These are phyloP conservation scores for Phaeoacremonium minimum DNA, from an alignment of 2,329 filamentous ascomycete genomes.

Conservation along the genomic window DNA sequence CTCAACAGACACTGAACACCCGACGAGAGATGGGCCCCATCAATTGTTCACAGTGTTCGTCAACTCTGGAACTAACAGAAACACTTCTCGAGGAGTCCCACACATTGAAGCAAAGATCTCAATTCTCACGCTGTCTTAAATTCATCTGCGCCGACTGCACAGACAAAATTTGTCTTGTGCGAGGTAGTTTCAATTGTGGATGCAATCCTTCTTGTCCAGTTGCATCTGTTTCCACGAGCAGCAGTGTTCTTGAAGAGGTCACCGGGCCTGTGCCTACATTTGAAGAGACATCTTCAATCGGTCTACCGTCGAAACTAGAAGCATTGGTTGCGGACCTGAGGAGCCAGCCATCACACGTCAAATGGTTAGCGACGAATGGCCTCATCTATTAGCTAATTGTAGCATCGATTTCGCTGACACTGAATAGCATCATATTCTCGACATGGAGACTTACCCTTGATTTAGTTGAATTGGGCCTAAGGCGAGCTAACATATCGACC, in stretches of 20 bases:
- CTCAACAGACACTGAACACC: too few relatives aligned
- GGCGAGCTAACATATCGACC: conserved; percentile 22
- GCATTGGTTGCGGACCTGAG: too few relatives aligned
- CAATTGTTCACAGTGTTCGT: not conserved
- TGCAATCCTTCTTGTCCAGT: not conserved
- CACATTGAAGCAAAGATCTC: not conserved
- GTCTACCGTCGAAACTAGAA: not conserved
- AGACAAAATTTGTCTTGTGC: too few relatives aligned
- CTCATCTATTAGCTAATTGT: not conserved
- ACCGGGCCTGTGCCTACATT: not conserved
- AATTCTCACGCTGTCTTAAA: not conserved
- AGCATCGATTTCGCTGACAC: conserved; percentile 3
- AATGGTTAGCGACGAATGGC: conserved; percentile 22
- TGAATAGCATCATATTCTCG: conserved; percentile 43
- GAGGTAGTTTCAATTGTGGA: not conserved
- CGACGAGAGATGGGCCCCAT: not conserved
- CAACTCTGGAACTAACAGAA: not conserved
- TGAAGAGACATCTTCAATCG: not conserved
- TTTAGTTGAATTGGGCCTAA: conserved; percentile 33
- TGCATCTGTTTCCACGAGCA: not conserved
- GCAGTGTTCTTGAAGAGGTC: not conserved
- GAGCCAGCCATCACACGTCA: conserved; percentile 12
- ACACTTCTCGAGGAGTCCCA: not conserved
- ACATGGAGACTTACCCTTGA: conserved; percentile 45
- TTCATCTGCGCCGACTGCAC: not conserved